Conservation (phyloP, 345 rosid genomes). For the Toxicodendron radicans region DNA sequence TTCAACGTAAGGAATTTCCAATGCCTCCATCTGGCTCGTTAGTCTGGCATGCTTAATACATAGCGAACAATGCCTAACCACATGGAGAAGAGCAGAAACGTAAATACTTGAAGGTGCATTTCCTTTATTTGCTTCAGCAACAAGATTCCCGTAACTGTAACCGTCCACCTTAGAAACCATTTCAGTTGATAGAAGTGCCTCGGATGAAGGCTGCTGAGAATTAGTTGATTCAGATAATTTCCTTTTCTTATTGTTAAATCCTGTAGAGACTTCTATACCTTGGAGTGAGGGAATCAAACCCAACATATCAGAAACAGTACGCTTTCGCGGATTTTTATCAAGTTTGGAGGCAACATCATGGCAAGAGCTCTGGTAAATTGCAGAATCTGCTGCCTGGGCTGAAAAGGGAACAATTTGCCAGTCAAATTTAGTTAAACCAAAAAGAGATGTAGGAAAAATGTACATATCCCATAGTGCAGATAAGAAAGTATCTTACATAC, state of each 20-base stretch:
- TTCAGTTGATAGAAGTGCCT: conserved; percentile 41
- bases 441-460: conserved; percentile 9
- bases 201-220: conserved; percentile 45
- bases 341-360: conserved; percentile 43
- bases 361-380: conserved; percentile 32
- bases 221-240: conserved; percentile 42
- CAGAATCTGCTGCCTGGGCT: conserved; percentile 53
- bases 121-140: conserved; percentile 95
- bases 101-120: conserved; percentile 80
- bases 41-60: conserved; percentile 94
- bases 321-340: conserved; percentile 60
- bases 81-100: conserved; percentile 86
- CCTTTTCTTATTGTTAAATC: conserved; percentile 49
- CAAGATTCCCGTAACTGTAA: conserved; percentile 72
- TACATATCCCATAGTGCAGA: conserved; percentile 13
- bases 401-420: conserved; percentile 34
- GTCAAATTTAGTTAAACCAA: conserved; percentile 27
- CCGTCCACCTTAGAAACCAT: conserved; percentile 44
- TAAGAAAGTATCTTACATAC: conserved; percentile 68
- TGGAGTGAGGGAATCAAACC: conserved; percentile 80
- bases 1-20: conserved; percentile 90
- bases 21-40: conserved; percentile 91
- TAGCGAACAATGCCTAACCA: conserved; percentile 89
- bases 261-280: conserved; percentile 40
- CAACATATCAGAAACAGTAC: conserved; percentile 67